Base-by-base conservation (phyloP, 164 flowering plant species). In the Stephania japonica region DNA sequence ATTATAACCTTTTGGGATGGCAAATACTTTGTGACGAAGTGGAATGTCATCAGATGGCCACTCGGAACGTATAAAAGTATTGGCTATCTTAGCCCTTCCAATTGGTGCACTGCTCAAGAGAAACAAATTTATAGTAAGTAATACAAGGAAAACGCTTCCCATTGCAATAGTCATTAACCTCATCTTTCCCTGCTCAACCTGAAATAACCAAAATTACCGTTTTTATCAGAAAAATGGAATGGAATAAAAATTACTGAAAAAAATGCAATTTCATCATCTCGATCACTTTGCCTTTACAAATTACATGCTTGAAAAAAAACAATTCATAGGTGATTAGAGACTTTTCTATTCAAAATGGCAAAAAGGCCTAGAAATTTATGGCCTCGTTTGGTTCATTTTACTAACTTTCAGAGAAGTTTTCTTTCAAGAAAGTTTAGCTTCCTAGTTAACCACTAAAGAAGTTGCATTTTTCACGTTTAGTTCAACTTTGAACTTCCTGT, bases 11-110 rank as follows among this genome's bases (percentile, higher is more conserved):
- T 83, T 75, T 25, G 99, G 99, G 74, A 90, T 82, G 10, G 84
- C 85, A 84, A 96, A 93, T n/a, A 41, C 97, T 80, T 90, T 87
- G 84, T 91, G 77, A 70, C 88, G 90, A 24, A 91, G 88, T 66
- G 98, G 97, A 64, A 96, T 91, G 76, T 96, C 99, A 73, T 67
- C 67, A 32, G 99, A 87, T 53, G 99, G 97, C 86, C 86, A 93
- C 77, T 87, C 87, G 38, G 89, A 81, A 24, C 98, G 92, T 42
- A 85, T 70, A 76, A 86, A 93, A 24, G 75, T 42, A 83, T 98
- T 96, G 1, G 98, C 93, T 42, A 83, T 68, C 79, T 98, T 90
- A n/a, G 95, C 91, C 72, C 73, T 70, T 63, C 88, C 90, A 64
- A 44, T 44, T 7, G 65, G 63, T 68, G 82, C 72, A 78, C 7